Evolutionary conservation across 768 basidiomycete genomes (phyloP), one percentile per base, ranked within the genome.

Genomic region (Ephemerocybe angulata): DNA sequence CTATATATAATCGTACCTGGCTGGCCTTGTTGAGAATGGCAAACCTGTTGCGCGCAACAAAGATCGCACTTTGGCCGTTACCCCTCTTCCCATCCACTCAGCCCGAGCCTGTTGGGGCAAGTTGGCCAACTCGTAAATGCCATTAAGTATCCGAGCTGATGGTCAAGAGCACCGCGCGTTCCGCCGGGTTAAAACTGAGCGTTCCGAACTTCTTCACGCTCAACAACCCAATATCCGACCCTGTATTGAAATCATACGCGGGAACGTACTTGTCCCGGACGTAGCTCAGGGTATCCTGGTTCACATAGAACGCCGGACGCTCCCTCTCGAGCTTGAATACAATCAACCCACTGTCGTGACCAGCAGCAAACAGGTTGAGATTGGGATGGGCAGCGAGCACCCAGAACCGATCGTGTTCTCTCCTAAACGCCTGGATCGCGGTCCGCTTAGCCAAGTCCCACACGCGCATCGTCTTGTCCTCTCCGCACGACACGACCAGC

Each of bases 271-370:
- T 99, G 79, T 99, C 97, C 40, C 95, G 88, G 58, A 98, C 85
- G 71, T 99, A 99, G 75, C 91, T 98, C 17, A 99, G 74, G 0
- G 85, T 86, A 67, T 99, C 95, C 56, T 86, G 87, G 62, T 94
- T 88, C 25, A 98, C 83, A 1, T 93, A 83, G 70, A 97, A 99
- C 0, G 97, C 95, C 4, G 97, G 97, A 4, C 97, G 85, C 72
- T 99, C 97, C 46, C 97, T 87, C 67, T 99, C 97, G 46, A 99
- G 86, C 73, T 99, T 99, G 85, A 98, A 98, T 38, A 98, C 97
- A 60, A 99, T 98, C 57, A 99, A 77, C 56, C 97, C 97, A 59
- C 87, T 94, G 69, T 99, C 97, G 70, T 99, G 97, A 76, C 94
- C 94, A 22, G 97, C 97, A 47, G 97, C 97, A 65, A 98, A 99